A percentile compares a stretch with the other conserved stretches of the same genome.
phyloP scores from a whole-genome alignment of 1,284 basidiomycete species.

The Exsudoporus floridanus region DNA sequence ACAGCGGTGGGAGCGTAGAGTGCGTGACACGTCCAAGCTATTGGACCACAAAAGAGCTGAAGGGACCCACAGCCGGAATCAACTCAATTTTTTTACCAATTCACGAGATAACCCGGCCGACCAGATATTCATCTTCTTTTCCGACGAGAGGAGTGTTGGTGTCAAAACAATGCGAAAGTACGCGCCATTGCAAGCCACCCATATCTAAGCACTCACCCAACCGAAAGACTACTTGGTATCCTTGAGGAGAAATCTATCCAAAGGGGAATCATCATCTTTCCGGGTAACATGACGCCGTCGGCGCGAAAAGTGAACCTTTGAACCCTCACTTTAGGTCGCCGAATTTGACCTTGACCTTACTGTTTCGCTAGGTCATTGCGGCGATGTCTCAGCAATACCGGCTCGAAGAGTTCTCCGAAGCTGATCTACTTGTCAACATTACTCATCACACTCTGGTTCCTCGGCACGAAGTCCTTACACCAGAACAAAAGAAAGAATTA shows the following conservation, averaged over 20 bases:
- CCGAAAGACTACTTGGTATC: slow-evolving; percentile 74
- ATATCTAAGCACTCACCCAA: slow-evolving; percentile 7
- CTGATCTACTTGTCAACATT: slow-evolving; percentile 96
- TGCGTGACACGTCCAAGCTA: slow-evolving; percentile 30
- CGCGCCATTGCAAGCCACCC: slow-evolving; percentile 34
- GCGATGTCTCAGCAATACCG: slow-evolving; percentile 85
- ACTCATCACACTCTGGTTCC: slow-evolving; percentile 96
- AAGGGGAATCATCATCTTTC: slow-evolving; percentile 93
- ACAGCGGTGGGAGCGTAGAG: slow-evolving; percentile 65
- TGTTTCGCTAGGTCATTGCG: slow-evolving; percentile 69
- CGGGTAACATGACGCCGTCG: slow-evolving; percentile 94
- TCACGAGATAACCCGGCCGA: slow-evolving; percentile 66
- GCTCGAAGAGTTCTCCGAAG: slow-evolving; percentile 96
- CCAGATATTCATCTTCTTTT: slow-evolving; percentile 94
- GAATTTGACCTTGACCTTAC: not conserved
- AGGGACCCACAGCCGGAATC: slow-evolving; percentile 62
- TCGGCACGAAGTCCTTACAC: slow-evolving; percentile 84
- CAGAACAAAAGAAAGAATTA: slow-evolving; percentile 85
- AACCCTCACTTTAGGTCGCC: not conserved
- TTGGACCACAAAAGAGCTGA: slow-evolving; percentile 10
- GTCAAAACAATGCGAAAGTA: slow-evolving; percentile 97
- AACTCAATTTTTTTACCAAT: slow-evolving; percentile 86
- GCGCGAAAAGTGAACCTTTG: slow-evolving; percentile 77
- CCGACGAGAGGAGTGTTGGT: slow-evolving; percentile 88
- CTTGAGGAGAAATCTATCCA: slow-evolving; percentile 89